A percentile compares a stretch with the other conserved stretches of the same genome.
Evolutionary conservation across 2,329 filamentous ascomycete genomes (phyloP).

Genomic region (Paraconiothyrium sp.): DNA sequence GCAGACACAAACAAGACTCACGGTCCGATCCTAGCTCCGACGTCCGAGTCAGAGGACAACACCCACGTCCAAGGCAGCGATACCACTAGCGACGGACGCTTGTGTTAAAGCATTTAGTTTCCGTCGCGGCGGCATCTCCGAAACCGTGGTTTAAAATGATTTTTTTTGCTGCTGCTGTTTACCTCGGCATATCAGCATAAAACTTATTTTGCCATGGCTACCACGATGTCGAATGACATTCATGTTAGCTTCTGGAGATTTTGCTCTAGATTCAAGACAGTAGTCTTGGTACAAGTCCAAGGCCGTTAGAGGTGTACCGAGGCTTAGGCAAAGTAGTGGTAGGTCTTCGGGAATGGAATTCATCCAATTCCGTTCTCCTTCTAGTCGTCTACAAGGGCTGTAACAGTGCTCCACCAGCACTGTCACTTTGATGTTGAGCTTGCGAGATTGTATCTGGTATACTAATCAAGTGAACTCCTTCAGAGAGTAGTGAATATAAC

Average conservation of each 20-base stretch:
- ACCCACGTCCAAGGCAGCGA: not conserved
- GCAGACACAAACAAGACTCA: not conserved
- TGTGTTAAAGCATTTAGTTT: not conserved
- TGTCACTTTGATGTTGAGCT: not conserved
- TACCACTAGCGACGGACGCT: not conserved
- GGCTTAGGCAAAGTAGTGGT: not conserved
- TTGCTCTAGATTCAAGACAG: too few species aligned
- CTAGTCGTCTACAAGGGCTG: not conserved
- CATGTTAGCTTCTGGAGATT: not conserved
- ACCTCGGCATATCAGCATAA: not conserved
- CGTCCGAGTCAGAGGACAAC: not conserved
- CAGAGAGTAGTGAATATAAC: too few species aligned
- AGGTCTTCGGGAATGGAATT: not conserved
- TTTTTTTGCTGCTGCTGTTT: not conserved
- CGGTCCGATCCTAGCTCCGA: conserved; percentile 7
- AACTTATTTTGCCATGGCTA: not conserved
- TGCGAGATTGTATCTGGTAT: not conserved
- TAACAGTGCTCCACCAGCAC: not conserved
- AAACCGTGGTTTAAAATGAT: not conserved
- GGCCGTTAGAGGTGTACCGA: not conserved
- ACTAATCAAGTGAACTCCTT: too few species aligned
- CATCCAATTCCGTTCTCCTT: not conserved
- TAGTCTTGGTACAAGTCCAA: too few species aligned
- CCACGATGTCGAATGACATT: not conserved
- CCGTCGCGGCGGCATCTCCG: conserved; percentile 3